Base-by-base conservation (phyloP, 306 rosid genomes). In the Rubus idaeus region DNA sequence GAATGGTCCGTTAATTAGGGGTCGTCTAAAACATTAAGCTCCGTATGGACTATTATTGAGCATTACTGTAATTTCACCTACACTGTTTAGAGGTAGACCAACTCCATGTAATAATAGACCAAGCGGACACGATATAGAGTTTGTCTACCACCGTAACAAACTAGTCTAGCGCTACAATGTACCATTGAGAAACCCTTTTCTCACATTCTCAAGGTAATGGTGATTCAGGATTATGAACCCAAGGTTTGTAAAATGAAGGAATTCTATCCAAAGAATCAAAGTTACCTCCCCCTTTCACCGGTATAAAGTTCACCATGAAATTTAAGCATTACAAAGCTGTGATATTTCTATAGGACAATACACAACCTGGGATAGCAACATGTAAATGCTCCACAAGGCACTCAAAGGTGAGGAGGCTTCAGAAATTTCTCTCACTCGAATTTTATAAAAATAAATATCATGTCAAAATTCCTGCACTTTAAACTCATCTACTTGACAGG, bases 401-500 rank as follows among this genome's bases (percentile, higher is more conserved):
- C 70, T 57, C 3, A 39, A 49, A 42, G 30, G 3, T n/a, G 47
- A 76, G 51, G 81, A 76, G 51, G 81, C 56, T 63, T 23, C 40
- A 39, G 41, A 82, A 78, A 21, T 71, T 62, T 17, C 61, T 60
- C 68, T 75, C 79, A 53, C 79, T 84, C 41, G 26, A 75, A 67
- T 52, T 65, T 63, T 75, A 63, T 14, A 40, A 41, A 41, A 69
- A 65, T 14, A 60, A 56, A 68, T 37, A 68, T 35, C 56, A 41
- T 49, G 74, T 40, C 69, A 80, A 68, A 70, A 53, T 68, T 68
- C 66, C 64, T 72, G 75, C 74, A 39, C 75, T 52, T 44, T 61
- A 5, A 37, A 68, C 70, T 74, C 65, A 71, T 76, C 83, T 47
- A 75, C 74, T 75, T 20, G 70, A 74, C 81, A 71, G 75, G 82